A percentile compares a stretch with the other conserved stretches of the same genome.
Evolutionary conservation across 1,139 yeast species (phyloP).

Genomic region (Zygoascus hellenicus): DNA sequence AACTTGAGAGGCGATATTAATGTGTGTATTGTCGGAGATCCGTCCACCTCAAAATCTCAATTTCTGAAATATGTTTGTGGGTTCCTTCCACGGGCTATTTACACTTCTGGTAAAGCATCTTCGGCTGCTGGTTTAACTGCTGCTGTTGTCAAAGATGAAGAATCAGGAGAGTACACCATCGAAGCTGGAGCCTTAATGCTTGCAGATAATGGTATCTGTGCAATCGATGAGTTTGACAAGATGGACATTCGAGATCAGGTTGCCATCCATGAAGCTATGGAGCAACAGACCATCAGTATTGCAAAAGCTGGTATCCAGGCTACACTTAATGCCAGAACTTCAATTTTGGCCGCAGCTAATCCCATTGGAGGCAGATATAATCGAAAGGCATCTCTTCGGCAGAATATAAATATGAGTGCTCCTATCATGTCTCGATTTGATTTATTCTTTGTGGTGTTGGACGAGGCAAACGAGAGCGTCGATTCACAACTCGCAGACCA

Average conservation of each 20-base stretch:
- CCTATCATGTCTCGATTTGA: conserved; percentile 99
- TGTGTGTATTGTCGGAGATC: conserved; percentile 96
- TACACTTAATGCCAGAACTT: conserved; percentile 90
- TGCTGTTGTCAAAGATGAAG: conserved; percentile 96
- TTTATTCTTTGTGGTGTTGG: conserved; percentile 86
- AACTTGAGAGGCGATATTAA: conserved; percentile 95
- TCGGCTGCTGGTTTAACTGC: conserved; percentile 99
- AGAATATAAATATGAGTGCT: conserved; percentile 95
- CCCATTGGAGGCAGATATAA: conserved; percentile 96
- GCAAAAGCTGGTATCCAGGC: conserved; percentile 99
- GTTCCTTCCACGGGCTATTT: conserved; percentile 89
- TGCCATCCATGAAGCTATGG: conserved; percentile 99
- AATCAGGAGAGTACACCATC: conserved; percentile 93
- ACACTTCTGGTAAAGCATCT: conserved; percentile 97
- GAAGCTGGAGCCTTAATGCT: conserved; percentile 99
- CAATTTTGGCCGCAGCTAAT: conserved; percentile 95
- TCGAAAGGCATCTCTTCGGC: conserved; percentile 73
- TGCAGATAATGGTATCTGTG: conserved; percentile 98
- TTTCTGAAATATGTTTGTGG: conserved; percentile 89
- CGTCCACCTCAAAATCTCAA: conserved; percentile 96
- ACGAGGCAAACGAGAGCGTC: conserved; percentile 87
- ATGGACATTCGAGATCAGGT: conserved; percentile 96
- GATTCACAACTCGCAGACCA: conserved; percentile 90
- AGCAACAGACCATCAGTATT: conserved; percentile 95
- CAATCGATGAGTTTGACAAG: conserved; percentile 97